Percentiles rank a stretch among this genome's conserved stretches.
phyloP scores from a whole-genome alignment of 129 eudicot species.

The Daucus carota region DNA sequence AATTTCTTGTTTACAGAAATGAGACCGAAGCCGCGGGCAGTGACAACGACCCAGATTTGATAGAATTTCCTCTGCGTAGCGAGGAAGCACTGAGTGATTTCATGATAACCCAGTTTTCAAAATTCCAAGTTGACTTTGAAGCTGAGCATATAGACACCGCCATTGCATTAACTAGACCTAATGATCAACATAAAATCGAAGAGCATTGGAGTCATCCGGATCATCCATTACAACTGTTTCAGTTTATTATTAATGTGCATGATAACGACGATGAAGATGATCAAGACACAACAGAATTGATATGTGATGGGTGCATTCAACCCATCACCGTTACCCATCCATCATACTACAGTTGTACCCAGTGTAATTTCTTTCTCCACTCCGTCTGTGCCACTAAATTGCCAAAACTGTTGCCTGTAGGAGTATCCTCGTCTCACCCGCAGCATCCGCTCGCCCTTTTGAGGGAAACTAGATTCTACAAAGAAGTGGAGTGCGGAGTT shows the following conservation, averaged over 20 bases:
- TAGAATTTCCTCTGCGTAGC: too few species aligned
- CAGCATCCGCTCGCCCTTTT: not conserved
- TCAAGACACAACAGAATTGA: not conserved
- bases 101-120: not conserved
- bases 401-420: not conserved
- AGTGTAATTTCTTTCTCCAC: not conserved
- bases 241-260: too few species aligned
- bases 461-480: too few species aligned
- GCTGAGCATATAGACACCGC: not conserved
- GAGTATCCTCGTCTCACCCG: not conserved
- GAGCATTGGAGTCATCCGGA: not conserved
- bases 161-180: not conserved
- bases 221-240: not conserved
- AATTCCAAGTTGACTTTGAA: not conserved
- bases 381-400: not conserved
- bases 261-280: not conserved
- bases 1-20: too few species aligned
- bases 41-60: too few species aligned
- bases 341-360: not conserved
- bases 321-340: not conserved
- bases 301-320: not conserved
- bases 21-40: too few species aligned
- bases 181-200: not conserved
- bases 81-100: not conserved
- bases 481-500: too few species aligned